Evolutionary conservation across 768 basidiomycete genomes (phyloP).

Genomic region (Pulveroboletus frians): DNA sequence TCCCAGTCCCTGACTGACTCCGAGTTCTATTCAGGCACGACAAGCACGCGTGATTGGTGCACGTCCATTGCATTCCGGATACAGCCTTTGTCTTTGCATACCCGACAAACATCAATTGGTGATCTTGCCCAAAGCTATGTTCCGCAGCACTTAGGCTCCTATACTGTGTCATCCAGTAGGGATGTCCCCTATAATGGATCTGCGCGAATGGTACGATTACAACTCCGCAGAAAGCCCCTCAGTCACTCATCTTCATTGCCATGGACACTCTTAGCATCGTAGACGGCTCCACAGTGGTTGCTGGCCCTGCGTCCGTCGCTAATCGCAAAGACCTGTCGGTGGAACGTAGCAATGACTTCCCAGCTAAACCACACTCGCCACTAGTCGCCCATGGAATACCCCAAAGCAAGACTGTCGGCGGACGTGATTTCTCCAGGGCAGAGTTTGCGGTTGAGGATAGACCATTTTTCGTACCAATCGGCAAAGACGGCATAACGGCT

Average conservation of each 20-base stretch:
- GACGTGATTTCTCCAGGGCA: constrained; percentile 40
- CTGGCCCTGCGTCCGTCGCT: constrained; percentile 29
- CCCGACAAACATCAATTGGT: too few species aligned
- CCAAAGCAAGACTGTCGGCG: constrained; percentile 14
- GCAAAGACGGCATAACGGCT: constrained; percentile 57
- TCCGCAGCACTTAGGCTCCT: not conserved
- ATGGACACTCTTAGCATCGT: constrained; percentile 35
- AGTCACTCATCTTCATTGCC: not conserved
- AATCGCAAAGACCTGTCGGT: constrained; percentile 23
- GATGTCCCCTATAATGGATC: not conserved
- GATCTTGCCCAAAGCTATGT: too few species aligned
- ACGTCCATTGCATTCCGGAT: too few species aligned
- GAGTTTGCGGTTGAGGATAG: constrained; percentile 53
- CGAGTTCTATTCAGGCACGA: too few species aligned
- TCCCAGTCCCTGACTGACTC: too few species aligned
- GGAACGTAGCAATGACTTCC: constrained; percentile 18
- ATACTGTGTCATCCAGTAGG: not conserved
- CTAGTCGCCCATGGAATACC: constrained; percentile 6
- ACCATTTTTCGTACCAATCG: constrained; percentile 69
- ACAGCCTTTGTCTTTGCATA: too few species aligned
- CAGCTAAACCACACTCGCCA: constrained; percentile 16
- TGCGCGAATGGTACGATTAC: too few species aligned
- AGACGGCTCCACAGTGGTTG: constrained; percentile 45
- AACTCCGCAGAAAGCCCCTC: not conserved
- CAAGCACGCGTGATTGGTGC: too few species aligned